A percentile compares a stretch with the other conserved stretches of the same genome.
These are phyloP conservation scores for Tuber microsphaerosporum DNA, from an alignment of 495 filamentous ascomycete genomes.

Conservation along the genomic window DNA sequence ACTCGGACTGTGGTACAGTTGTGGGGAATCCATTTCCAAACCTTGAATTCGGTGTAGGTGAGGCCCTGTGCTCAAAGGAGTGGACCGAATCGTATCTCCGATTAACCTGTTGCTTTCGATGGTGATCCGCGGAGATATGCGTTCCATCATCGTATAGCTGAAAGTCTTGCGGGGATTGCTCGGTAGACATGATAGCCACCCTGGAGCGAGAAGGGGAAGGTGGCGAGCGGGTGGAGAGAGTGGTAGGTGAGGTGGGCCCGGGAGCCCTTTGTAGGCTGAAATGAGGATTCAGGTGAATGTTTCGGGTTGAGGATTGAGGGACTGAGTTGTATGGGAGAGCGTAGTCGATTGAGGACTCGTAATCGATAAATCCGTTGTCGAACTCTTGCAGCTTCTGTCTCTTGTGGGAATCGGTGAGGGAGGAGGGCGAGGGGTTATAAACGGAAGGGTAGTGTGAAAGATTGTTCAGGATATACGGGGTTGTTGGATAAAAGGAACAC, in stretches of 20 bases:
- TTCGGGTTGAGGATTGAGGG: constrained; percentile 10
- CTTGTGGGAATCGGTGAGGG: constrained; percentile 27
- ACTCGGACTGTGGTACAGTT: constrained; percentile 15
- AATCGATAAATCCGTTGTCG: constrained; percentile 29
- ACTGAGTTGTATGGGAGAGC: constrained; percentile 17
- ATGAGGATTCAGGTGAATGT: constrained; percentile 25
- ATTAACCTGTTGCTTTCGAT: constrained; percentile 15
- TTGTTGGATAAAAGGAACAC: constrained; percentile 21
- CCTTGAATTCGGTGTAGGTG: constrained; percentile 20
- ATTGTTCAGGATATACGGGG: constrained; percentile 17
- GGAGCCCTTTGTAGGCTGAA: constrained; percentile 37
- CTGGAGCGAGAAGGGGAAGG: constrained; percentile 38
- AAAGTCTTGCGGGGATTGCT: constrained; percentile 33
- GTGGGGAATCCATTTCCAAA: constrained; percentile 20
- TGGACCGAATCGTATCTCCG: constrained; percentile 26
- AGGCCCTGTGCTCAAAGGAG: constrained; percentile 16
- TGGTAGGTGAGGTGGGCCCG: constrained; percentile 36
- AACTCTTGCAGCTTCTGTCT: constrained; percentile 32
- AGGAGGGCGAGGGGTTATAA: background rate
- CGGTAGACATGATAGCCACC: constrained; percentile 32
- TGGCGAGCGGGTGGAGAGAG: constrained; percentile 35
- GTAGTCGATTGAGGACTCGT: constrained; percentile 26
- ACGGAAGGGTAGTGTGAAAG: constrained; percentile 14
- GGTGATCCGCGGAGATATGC: constrained; percentile 16
- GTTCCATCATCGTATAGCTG: constrained; percentile 29